phyloP scores from a whole-genome alignment of 2,329 filamentous ascomycete species.

The Davidsoniella australis region DNA sequence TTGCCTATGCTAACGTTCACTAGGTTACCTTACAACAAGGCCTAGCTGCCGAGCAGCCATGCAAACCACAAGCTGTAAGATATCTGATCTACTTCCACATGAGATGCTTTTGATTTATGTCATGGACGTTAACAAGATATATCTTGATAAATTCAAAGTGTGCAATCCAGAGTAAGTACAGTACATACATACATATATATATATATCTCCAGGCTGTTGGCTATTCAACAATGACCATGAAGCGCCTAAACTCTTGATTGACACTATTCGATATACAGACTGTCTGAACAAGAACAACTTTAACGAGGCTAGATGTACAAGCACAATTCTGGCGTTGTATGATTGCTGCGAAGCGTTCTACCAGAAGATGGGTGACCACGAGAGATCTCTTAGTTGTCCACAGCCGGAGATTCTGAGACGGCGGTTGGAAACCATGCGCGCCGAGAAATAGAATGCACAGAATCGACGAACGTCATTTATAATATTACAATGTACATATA shows the following conservation, averaged over 20 bases:
- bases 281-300: constrained; percentile 75
- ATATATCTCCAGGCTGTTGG: constrained; percentile 18
- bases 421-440: constrained; percentile 5
- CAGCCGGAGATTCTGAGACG: constrained; percentile 57
- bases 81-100: background rate
- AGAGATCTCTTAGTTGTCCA: constrained; percentile 67
- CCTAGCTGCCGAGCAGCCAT: constrained; percentile 48
- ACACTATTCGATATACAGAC: constrained; percentile 29
- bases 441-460: background rate
- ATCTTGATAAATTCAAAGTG: constrained; percentile 36
- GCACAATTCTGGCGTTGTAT: constrained; percentile 69
- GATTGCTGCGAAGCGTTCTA: constrained; percentile 90
- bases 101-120: background rate
- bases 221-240: constrained; percentile 63
- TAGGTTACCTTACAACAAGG: constrained; percentile 11
- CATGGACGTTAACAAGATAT: background rate
- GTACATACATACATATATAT: constrained; percentile 27
- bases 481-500: background rate
- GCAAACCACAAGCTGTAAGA: constrained; percentile 66
- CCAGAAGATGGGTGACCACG: constrained; percentile 56
- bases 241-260: constrained; percentile 35
- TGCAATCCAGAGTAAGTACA: constrained; percentile 67
- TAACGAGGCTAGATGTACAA: constrained; percentile 68
- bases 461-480: background rate
- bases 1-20: background rate